A percentile compares a stretch with the other conserved stretches of the same genome.
These are phyloP conservation scores for Calonectria ilicicola DNA, from an alignment of 2,329 filamentous ascomycete genomes.

Conservation along the genomic window DNA sequence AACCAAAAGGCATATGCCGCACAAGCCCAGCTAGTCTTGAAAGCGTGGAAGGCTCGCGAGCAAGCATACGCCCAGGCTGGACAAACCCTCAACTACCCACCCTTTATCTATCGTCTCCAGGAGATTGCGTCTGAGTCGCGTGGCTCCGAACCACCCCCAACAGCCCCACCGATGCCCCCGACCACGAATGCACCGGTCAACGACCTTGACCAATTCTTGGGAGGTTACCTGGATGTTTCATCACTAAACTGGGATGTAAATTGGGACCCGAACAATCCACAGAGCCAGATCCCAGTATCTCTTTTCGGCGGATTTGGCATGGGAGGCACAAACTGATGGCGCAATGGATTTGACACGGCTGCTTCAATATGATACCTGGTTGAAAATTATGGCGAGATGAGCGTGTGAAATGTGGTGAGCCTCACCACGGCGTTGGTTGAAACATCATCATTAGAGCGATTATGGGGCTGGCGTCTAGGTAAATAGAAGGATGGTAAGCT, in stretches of 20 bases:
- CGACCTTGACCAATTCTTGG: constrained; percentile 59
- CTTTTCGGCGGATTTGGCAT: constrained; percentile 48
- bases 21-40: constrained; percentile 61
- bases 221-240: constrained; percentile 57
- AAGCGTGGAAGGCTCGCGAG: constrained; percentile 66
- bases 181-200: constrained; percentile 40
- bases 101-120: constrained; percentile 60
- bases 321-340: constrained; percentile 37
- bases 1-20: constrained; percentile 57
- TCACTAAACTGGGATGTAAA: constrained; percentile 62
- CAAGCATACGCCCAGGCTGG: constrained; percentile 53
- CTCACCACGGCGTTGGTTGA: constrained; percentile 37
- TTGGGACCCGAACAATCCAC: constrained; percentile 44
- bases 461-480: constrained; percentile 28
- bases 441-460: constrained; percentile 34
- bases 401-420: constrained; percentile 25
- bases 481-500: constrained; percentile 22
- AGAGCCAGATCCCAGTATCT: constrained; percentile 44
- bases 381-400: constrained; percentile 13
- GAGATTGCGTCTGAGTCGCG: constrained; percentile 52
- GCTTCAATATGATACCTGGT: constrained; percentile 10
- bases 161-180: constrained; percentile 43
- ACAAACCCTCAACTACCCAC: constrained; percentile 54
- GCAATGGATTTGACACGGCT: constrained; percentile 16
- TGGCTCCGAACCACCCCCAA: constrained; percentile 43